Conservation (phyloP, 176 grass and related monocot species). For the Rhipidocladum racemiflorum region DNA sequence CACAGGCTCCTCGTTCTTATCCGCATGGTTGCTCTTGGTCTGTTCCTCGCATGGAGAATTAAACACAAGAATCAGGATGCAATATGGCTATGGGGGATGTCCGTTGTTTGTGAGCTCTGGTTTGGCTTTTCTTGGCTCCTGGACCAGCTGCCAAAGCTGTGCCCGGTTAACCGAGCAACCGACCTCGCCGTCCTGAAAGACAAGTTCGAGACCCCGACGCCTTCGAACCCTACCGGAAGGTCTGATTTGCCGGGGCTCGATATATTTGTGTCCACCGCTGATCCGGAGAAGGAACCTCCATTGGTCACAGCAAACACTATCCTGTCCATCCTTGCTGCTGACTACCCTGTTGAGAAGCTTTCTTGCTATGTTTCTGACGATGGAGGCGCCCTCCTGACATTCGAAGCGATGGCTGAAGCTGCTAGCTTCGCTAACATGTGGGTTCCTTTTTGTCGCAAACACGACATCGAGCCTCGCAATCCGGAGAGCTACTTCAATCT, state of each 20-base stretch:
- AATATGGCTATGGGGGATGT: slow-evolving; percentile 98
- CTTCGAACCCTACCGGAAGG: slow-evolving; percentile 57
- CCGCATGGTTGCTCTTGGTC: slow-evolving; percentile 57
- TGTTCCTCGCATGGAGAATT: slow-evolving; percentile 89
- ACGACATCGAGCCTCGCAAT: slow-evolving; percentile 81
- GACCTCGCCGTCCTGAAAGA: slow-evolving; percentile 85
- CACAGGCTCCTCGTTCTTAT: slow-evolving; percentile 82
- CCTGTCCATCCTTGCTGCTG: slow-evolving; percentile 91
- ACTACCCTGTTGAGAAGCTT: slow-evolving; percentile 97
- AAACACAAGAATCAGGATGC: slow-evolving; percentile 79
- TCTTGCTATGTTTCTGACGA: slow-evolving; percentile 96
- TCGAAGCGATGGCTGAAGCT: slow-evolving; percentile 98
- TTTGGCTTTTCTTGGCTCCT: slow-evolving; percentile 94
- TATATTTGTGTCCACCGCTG: slow-evolving; percentile 90
- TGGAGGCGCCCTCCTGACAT: slow-evolving; percentile 84
- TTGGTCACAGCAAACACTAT: slow-evolving; percentile 92
- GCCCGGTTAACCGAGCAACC: slow-evolving; percentile 74
- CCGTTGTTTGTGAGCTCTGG: slow-evolving; percentile 91
- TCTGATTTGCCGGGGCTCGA: slow-evolving; percentile 92
- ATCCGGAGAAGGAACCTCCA: slow-evolving; percentile 92
- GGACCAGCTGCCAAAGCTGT: slow-evolving; percentile 85
- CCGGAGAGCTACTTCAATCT: slow-evolving; percentile 92
- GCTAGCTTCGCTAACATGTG: slow-evolving; percentile 96
- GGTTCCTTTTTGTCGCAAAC: slow-evolving; percentile 95
- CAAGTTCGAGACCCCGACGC: slow-evolving; percentile 77